Evolutionary conservation across 371 early-diverging fungal species (phyloP).

Genomic region (Actinomucor elegans): DNA sequence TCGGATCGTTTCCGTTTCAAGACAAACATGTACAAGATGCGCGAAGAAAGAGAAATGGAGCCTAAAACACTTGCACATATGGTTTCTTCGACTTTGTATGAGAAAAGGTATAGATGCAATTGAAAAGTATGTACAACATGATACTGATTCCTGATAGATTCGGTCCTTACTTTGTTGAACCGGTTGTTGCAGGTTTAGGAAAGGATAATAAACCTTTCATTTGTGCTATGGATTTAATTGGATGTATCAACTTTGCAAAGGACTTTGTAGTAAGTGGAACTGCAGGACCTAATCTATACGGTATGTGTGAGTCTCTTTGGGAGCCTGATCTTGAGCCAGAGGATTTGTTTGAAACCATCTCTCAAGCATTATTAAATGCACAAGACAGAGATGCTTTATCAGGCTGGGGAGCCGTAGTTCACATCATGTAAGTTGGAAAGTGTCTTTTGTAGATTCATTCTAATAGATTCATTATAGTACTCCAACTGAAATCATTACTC

Average conservation of each 20-base stretch:
- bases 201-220: constrained; percentile 92
- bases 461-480: constrained; percentile 56
- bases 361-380: constrained; percentile 96
- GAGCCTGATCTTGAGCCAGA: constrained; percentile 97
- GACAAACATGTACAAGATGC: constrained; percentile 96
- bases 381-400: constrained; percentile 97
- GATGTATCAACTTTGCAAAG: constrained; percentile 93
- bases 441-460: not conserved
- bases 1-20: constrained; percentile 92
- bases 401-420: constrained; percentile 99
- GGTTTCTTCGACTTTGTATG: constrained; percentile 98
- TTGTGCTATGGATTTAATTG: constrained; percentile 96
- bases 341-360: constrained; percentile 96
- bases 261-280: constrained; percentile 99
- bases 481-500: constrained; percentile 80
- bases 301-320: constrained; percentile 98
- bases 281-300: constrained; percentile 88
- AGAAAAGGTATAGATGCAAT: constrained; percentile 66
- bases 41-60: constrained; percentile 96
- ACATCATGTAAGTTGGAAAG: constrained; percentile 73
- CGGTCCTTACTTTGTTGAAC: constrained; percentile 96
- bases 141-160: constrained; percentile 63
- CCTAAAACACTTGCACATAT: constrained; percentile 94
- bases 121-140: not conserved
- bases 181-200: constrained; percentile 96